Conservation (phyloP, 2,329 filamentous ascomycete genomes). For the Zymoseptoria crescenta region DNA sequence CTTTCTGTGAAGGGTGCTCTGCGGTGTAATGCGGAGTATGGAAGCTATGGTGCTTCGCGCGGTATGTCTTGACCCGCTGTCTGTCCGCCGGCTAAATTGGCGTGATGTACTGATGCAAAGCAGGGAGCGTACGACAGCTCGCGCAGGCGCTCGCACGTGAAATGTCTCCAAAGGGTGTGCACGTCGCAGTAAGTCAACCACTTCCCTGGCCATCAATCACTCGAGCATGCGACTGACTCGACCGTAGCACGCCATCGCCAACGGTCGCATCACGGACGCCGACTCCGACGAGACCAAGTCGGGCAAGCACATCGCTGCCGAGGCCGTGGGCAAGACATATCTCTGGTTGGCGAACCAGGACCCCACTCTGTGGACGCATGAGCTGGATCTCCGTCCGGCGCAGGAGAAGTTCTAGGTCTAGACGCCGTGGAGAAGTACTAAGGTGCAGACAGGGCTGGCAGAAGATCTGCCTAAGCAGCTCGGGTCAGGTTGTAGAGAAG, state of each 20-base stretch:
- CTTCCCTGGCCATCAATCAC: neutral
- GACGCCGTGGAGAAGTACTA: neutral
- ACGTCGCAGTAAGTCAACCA: slow-evolving; percentile 37
- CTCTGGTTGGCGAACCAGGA: slow-evolving; percentile 44
- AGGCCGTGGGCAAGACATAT: slow-evolving; percentile 51
- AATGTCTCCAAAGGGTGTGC: slow-evolving; percentile 49
- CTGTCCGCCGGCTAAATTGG: neutral
- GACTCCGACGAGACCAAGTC: slow-evolving; percentile 40
- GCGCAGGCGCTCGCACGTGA: slow-evolving; percentile 50
- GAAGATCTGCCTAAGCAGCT: neutral
- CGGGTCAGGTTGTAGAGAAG: neutral
- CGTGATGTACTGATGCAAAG: neutral
- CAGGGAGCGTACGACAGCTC: slow-evolving; percentile 45
- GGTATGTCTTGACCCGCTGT: neutral
- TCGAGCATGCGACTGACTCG: neutral
- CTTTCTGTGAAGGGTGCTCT: slow-evolving; percentile 23
- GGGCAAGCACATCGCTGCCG: slow-evolving; percentile 51
- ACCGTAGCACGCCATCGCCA: slow-evolving; percentile 47
- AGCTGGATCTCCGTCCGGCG: slow-evolving; percentile 45
- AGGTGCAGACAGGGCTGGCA: neutral
- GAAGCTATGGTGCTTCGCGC: slow-evolving; percentile 48
- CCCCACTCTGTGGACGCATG: slow-evolving; percentile 44
- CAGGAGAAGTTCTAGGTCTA: slow-evolving; percentile 41
- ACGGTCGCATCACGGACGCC: slow-evolving; percentile 47
- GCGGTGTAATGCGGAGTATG: slow-evolving; percentile 47